Conservation (phyloP, 2,329 filamentous ascomycete species). For the Aspergillus sp. region DNA sequence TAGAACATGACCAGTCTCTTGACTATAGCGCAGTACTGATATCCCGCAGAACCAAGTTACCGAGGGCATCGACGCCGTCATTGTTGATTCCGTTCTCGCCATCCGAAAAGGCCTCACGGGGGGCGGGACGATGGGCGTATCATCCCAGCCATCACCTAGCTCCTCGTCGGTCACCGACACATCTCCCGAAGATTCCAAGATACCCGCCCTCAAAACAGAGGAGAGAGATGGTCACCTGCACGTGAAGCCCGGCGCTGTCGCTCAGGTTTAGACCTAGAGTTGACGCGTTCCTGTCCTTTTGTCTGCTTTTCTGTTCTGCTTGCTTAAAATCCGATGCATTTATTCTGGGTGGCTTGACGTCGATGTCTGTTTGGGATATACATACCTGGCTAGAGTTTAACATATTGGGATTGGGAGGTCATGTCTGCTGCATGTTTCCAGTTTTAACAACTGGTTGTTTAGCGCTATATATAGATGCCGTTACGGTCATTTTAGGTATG, state of each 20-base stretch:
- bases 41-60: constrained; percentile 67
- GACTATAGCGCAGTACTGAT: too few relatives aligned
- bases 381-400: background rate
- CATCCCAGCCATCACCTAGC: constrained; percentile 15
- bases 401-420: background rate
- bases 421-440: background rate
- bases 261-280: background rate
- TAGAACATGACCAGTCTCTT: background rate
- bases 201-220: constrained; percentile 19
- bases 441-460: constrained; percentile 3
- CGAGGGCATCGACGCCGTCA: constrained; percentile 94
- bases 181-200: constrained; percentile 10
- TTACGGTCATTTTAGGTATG: background rate
- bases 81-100: constrained; percentile 87
- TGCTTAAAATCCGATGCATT: background rate
- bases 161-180: constrained; percentile 15
- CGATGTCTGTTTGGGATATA: too few relatives aligned
- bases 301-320: background rate
- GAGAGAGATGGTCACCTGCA: constrained; percentile 12
- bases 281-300: background rate
- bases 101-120: constrained; percentile 80
- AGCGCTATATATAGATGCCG: background rate
- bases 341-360: too few relatives aligned
- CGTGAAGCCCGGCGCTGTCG: constrained; percentile 8
- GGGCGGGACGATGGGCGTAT: constrained; percentile 16